Percentiles rank a stretch among this genome's conserved stretches.
phyloP scores from a whole-genome alignment of 2,329 filamentous ascomycete species.

The Alternaria triticina region DNA sequence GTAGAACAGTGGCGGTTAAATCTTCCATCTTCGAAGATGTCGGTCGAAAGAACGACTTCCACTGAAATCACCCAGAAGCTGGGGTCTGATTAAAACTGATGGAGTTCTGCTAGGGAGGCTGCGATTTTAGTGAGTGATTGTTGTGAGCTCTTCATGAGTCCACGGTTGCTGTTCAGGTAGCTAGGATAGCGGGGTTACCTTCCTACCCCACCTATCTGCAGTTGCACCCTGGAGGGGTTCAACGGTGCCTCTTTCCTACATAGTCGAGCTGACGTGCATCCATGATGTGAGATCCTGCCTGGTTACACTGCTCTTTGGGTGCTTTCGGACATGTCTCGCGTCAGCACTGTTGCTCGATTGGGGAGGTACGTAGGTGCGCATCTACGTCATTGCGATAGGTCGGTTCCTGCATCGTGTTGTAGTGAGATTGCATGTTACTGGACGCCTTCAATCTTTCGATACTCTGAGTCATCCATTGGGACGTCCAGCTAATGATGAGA shows the following conservation, averaged over 20 bases:
- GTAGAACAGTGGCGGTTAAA: background rate
- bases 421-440: background rate
- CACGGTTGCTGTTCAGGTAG: background rate
- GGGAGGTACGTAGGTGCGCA: background rate
- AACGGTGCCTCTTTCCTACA: background rate
- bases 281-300: background rate
- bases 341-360: background rate
- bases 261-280: background rate
- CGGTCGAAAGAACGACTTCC: background rate
- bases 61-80: too few species aligned
- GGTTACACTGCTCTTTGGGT: background rate
- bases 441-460: background rate
- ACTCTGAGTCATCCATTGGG: background rate
- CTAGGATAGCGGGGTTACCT: background rate
- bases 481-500: background rate
- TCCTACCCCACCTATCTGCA: background rate
- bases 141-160: background rate
- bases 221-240: background rate
- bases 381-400: background rate
- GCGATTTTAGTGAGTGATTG: background rate
- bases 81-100: too few species aligned
- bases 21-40: background rate
- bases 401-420: background rate
- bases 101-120: too few species aligned
- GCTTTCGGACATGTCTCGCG: too few species aligned